These are phyloP conservation scores for Bombardia bombarda DNA, from an alignment of 495 filamentous ascomycete species.

Conservation along the genomic window DNA sequence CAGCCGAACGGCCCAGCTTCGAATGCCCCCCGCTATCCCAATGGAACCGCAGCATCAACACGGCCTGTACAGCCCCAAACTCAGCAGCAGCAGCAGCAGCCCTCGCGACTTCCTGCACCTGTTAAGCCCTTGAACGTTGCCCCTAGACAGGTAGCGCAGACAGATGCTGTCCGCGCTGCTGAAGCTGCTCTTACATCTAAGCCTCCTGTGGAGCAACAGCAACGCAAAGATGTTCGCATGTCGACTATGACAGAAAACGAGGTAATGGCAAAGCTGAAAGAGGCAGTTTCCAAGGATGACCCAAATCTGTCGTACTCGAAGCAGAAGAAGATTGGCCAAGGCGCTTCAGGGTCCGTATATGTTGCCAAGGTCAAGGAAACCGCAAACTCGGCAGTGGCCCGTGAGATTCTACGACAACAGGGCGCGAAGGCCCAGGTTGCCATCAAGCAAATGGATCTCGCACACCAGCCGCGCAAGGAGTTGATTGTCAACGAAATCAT, in stretches of 20 bases:
- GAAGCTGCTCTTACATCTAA: slow-evolving; percentile 75
- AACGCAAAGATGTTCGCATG: slow-evolving; percentile 84
- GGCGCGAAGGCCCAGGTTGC: slow-evolving; percentile 76
- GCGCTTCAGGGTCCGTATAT: slow-evolving; percentile 95
- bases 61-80: slow-evolving; percentile 28
- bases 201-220: slow-evolving; percentile 53
- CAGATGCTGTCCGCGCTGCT: slow-evolving; percentile 67
- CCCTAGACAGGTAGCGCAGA: slow-evolving; percentile 58
- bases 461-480: slow-evolving; percentile 95
- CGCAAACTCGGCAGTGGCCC: slow-evolving; percentile 57
- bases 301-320: slow-evolving; percentile 91
- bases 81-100: slow-evolving; percentile 37
- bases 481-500: slow-evolving; percentile 98
- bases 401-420: slow-evolving; percentile 33
- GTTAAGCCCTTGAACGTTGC: slow-evolving; percentile 89
- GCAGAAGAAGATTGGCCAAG: slow-evolving; percentile 98
- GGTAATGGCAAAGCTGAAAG: slow-evolving; percentile 89
- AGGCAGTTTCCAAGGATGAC: slow-evolving; percentile 88
- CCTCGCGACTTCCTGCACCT: slow-evolving; percentile 56
- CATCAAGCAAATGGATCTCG: slow-evolving; percentile 99
- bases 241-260: slow-evolving; percentile 94
- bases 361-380: slow-evolving; percentile 73
- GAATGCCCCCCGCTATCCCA: slow-evolving; percentile 26
- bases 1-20: slow-evolving; percentile 15
- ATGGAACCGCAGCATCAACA: slow-evolving; percentile 23